phyloP scores from a whole-genome alignment of 768 basidiomycete species.

The Naganishia onofrii region DNA sequence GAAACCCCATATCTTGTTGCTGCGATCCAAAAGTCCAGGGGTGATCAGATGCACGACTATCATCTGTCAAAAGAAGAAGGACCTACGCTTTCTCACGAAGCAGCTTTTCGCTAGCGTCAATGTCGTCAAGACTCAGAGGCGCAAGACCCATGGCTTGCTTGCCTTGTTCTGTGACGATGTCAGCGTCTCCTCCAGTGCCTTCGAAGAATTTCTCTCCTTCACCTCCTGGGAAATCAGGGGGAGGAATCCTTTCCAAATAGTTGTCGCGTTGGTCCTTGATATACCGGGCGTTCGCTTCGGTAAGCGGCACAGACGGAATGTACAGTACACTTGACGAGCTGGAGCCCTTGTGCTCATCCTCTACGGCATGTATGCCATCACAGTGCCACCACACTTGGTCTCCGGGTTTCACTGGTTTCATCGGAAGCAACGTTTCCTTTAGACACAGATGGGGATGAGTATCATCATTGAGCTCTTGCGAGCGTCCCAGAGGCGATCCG shows the following conservation, averaged over 20 bases:
- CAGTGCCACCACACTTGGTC: conserved; percentile 62
- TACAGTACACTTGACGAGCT: conserved; percentile 47
- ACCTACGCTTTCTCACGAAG: conserved; percentile 10
- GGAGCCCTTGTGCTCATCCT: conserved; percentile 40
- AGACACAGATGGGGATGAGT: conserved; percentile 42
- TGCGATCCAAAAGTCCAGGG: not conserved
- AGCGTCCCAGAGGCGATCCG: conserved; percentile 33
- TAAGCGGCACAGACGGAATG: conserved; percentile 49
- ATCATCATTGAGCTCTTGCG: conserved; percentile 35
- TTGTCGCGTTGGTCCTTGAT: conserved; percentile 63
- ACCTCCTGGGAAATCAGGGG: conserved; percentile 67
- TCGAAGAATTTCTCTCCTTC: conserved; percentile 54
- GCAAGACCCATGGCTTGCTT: conserved; percentile 21
- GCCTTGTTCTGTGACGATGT: conserved; percentile 52
- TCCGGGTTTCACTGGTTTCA: conserved; percentile 38
- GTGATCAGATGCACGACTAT: not conserved
- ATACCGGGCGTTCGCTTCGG: conserved; percentile 54
- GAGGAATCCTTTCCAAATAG: conserved; percentile 63
- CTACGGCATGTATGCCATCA: conserved; percentile 49
- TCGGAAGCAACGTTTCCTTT: conserved; percentile 36
- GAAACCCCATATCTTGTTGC: conserved; percentile 9
- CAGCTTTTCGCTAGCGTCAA: not conserved
- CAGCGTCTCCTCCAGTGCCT: conserved; percentile 54
- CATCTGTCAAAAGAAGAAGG: not conserved
- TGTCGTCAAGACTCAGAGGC: conserved; percentile 16